These are phyloP conservation scores for Marchantia polymorpha DNA, from an alignment of 225 moss, liverwort and hornwort genomes.

Conservation along the genomic window DNA sequence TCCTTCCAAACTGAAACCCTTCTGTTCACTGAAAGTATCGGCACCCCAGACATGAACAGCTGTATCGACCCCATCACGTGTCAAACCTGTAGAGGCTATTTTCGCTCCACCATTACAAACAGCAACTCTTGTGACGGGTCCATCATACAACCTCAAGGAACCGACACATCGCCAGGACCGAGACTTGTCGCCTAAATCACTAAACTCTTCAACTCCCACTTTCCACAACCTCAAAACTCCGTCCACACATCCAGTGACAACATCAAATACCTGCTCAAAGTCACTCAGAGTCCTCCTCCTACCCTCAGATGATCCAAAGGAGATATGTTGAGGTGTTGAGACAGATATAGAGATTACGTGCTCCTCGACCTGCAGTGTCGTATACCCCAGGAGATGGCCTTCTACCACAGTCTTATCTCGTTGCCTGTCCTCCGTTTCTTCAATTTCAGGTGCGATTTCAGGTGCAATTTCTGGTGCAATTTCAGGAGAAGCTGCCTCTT, in stretches of 20 bases:
- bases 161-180: constrained; percentile 68
- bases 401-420: constrained; percentile 9
- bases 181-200: constrained; percentile 29
- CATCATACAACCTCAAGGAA: constrained; percentile 50
- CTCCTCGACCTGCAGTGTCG: constrained; percentile 19
- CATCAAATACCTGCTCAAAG: constrained; percentile 44
- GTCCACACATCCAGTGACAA: constrained; percentile 80
- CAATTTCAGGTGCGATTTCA: neutral
- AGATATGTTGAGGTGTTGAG: constrained; percentile 19
- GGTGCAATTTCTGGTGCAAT: neutral
- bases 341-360: constrained; percentile 36
- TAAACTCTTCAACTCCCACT: constrained; percentile 33
- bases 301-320: constrained; percentile 14
- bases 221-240: constrained; percentile 74
- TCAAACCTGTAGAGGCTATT: constrained; percentile 58
- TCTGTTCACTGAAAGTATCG: constrained; percentile 63
- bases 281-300: constrained; percentile 12
- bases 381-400: constrained; percentile 28
- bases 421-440: neutral
- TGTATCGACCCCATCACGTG: constrained; percentile 29
- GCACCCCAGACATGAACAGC: constrained; percentile 82
- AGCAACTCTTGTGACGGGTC: constrained; percentile 60
- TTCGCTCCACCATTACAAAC: constrained; percentile 55
- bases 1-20: constrained; percentile 69
- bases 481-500: constrained; percentile 9